Evolutionary conservation across 2,329 filamentous ascomycete species (phyloP).

Genomic region (Cercospora brassicicola): DNA sequence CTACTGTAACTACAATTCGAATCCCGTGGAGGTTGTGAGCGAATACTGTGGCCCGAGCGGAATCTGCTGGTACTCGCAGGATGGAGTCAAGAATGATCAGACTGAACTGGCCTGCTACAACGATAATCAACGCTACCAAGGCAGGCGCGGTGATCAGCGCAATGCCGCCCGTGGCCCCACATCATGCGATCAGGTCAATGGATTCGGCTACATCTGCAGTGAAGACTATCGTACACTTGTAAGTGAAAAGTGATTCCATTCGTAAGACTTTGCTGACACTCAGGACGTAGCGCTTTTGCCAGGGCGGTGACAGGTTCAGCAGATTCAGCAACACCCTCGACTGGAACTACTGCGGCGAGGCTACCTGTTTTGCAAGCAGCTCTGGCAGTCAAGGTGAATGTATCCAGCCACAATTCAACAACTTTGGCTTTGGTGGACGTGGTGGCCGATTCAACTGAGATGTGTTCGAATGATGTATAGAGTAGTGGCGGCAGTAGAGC

Average conservation of each 20-base stretch:
- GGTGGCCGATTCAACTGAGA: not conserved
- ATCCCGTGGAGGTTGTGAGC: not conserved
- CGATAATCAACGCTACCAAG: too few relatives aligned
- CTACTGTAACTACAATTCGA: slow-evolving; percentile 13
- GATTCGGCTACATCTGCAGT: slow-evolving; percentile 14
- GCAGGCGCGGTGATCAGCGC: too few relatives aligned
- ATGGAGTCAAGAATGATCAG: not conserved
- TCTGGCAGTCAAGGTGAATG: slow-evolving; percentile 15
- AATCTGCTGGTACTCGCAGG: slow-evolving; percentile 5
- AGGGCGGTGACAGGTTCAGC: too few relatives aligned
- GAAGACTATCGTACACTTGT: slow-evolving; percentile 15
- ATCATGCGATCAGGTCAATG: slow-evolving; percentile 10
- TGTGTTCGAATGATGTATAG: not conserved
- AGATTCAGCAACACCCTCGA: too few relatives aligned
- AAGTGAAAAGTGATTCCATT: not conserved
- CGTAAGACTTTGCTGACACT: too few relatives aligned
- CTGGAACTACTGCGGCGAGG: not conserved
- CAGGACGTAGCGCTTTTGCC: too few relatives aligned
- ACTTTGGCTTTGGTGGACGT: not conserved
- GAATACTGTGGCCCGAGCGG: slow-evolving; percentile 14
- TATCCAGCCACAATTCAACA: not conserved
- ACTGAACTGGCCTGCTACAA: not conserved
- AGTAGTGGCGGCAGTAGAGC: not conserved
- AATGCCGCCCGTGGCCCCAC: slow-evolving; percentile 5
- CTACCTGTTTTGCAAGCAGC: slow-evolving; percentile 13